A percentile compares a stretch with the other conserved stretches of the same genome.
phyloP scores from a whole-genome alignment of 768 basidiomycete species.

The Dentipellis sp. region DNA sequence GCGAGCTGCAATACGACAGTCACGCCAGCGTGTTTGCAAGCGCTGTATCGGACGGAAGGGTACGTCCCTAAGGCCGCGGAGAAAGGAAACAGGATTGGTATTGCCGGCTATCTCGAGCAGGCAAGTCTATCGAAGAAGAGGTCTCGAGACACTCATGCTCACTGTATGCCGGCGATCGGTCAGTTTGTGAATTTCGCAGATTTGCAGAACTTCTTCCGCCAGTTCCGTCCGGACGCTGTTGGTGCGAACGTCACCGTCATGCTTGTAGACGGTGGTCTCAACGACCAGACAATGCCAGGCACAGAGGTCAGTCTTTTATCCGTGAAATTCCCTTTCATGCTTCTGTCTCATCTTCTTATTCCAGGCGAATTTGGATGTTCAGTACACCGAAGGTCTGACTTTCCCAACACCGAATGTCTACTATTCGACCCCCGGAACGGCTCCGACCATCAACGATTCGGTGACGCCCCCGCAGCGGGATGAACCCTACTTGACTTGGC shows the following conservation, averaged over 20 bases:
- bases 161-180: background rate
- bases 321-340: background rate
- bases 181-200: background rate
- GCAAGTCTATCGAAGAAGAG: slow-evolving; percentile 15
- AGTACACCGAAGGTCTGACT: slow-evolving; percentile 56
- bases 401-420: slow-evolving; percentile 50
- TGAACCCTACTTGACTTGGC: background rate
- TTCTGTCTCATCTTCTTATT: background rate
- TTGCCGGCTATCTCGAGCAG: slow-evolving; percentile 25
- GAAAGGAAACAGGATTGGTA: slow-evolving; percentile 22
- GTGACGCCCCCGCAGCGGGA: slow-evolving; percentile 14
- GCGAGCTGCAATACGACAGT: slow-evolving; percentile 26
- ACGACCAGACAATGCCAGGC: slow-evolving; percentile 39
- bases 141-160: slow-evolving; percentile 18
- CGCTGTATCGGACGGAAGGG: background rate
- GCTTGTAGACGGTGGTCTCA: slow-evolving; percentile 52
- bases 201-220: slow-evolving; percentile 13
- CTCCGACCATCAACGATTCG: slow-evolving; percentile 45
- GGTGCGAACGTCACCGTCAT: slow-evolving; percentile 39
- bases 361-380: slow-evolving; percentile 61
- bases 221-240: slow-evolving; percentile 21
- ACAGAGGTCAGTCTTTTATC: slow-evolving; percentile 29
- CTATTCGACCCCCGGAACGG: slow-evolving; percentile 50
- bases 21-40: slow-evolving; percentile 22
- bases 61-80: slow-evolving; percentile 15